phyloP scores from a whole-genome alignment of 257 asterid genomes.

The Capsicum baccatum region DNA sequence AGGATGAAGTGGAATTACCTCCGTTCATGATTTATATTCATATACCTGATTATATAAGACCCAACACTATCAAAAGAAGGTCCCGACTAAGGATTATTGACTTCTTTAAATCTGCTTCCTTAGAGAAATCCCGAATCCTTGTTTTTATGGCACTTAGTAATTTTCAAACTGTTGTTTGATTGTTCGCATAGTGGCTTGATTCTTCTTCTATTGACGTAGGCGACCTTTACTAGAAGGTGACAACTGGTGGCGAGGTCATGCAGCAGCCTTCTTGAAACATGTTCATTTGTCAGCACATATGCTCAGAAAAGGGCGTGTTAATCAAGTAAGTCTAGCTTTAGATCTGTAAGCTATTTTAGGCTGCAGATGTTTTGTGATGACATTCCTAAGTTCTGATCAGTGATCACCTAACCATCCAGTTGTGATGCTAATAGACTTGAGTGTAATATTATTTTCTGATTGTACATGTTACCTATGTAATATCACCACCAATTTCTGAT shows the following conservation, averaged over 20 bases:
- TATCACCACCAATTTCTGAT: background rate
- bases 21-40: conserved; percentile 2
- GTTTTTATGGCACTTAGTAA: background rate
- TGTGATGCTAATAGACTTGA: background rate
- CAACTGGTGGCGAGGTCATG: conserved; percentile 51
- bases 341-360: background rate
- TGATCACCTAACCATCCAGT: conserved; percentile 17
- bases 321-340: conserved; percentile 37
- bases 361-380: conserved; percentile 15
- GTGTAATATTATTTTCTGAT: background rate
- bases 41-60: background rate
- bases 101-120: conserved; percentile 11
- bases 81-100: conserved; percentile 1
- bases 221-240: conserved; percentile 42
- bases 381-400: conserved; percentile 11
- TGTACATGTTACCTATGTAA: background rate
- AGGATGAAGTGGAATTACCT: conserved; percentile 16
- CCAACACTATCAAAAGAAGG: conserved; percentile 17
- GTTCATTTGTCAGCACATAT: conserved; percentile 37
- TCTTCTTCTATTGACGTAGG: conserved; percentile 25
- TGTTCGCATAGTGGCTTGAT: background rate
- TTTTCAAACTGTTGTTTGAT: background rate
- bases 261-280: conserved; percentile 43
- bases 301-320: conserved; percentile 45
- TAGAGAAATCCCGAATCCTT: background rate